Conservation (phyloP, 345 rosid species). For the Populus alba region DNA sequence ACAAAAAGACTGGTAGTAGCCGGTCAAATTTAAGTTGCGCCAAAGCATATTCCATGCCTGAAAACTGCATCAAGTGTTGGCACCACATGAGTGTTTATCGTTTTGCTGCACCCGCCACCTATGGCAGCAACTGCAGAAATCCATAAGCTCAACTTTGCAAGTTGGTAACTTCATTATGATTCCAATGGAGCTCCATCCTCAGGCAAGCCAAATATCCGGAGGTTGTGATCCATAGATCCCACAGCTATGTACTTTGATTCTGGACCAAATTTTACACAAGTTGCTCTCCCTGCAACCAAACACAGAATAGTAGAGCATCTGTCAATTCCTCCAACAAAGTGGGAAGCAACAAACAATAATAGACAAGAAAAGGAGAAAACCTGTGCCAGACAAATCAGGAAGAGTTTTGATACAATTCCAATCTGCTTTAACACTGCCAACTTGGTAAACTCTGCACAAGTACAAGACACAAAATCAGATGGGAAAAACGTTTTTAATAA, state of each 20-base stretch:
- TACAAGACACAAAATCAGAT: background rate
- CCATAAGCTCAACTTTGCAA: background rate
- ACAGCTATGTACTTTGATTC: slow-evolving; percentile 82
- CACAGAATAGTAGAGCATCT: background rate
- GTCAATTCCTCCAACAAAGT: background rate
- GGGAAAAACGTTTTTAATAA: background rate
- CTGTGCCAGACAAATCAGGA: slow-evolving; percentile 98
- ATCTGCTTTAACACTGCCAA: slow-evolving; percentile 85
- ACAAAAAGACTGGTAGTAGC: slow-evolving; percentile 7
- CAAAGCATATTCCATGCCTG: background rate
- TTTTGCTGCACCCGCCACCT: background rate
- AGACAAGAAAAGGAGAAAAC: slow-evolving; percentile 22
- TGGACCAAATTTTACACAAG: slow-evolving; percentile 68
- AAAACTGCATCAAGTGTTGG: background rate
- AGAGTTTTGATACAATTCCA: slow-evolving; percentile 86
- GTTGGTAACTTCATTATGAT: slow-evolving; percentile 21
- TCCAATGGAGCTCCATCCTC: slow-evolving; percentile 48
- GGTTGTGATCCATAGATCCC: slow-evolving; percentile 91
- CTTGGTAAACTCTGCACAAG: slow-evolving; percentile 69
- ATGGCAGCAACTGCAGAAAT: background rate
- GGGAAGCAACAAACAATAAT: too few relatives aligned
- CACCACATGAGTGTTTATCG: background rate
- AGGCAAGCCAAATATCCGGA: slow-evolving; percentile 76
- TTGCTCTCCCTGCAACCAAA: slow-evolving; percentile 57
- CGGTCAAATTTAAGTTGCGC: slow-evolving; percentile 7